Base-by-base conservation (phyloP, 305 asterid species). In the Fraxinus xanthoxyloides region DNA sequence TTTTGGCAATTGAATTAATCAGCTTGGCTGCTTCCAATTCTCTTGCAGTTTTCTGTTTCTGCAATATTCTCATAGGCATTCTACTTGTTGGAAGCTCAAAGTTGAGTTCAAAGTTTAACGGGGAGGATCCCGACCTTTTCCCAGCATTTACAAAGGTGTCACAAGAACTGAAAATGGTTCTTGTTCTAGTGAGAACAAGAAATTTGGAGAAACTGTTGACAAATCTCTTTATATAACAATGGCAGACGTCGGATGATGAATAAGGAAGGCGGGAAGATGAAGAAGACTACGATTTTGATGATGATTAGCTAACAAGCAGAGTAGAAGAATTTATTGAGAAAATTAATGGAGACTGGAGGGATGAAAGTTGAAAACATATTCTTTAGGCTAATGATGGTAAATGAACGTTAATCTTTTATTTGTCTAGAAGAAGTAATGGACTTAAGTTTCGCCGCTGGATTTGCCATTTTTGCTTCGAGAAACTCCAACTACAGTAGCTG, bases 241-340 rank as follows among this genome's bases (percentile, higher is more conserved):
- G 13, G 46, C 46, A 35, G 80, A 48, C 9, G 38, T 35, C 38
- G 1, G 38, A 40, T 31, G 82, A 80, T 78, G 86, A 86, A 40
- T 89, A 67, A 35, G 38, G 38, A 35, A 54, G 28, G 17, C 23
- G 23, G 12, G 80, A 78, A 73, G 86, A 85, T 35, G 89, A 69
- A 35, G 46, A 12, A 79, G 38, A 79, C 7, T 72, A 78, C 0
- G 86, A 84, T 0, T 35, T 35, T 35, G 38, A 5, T 35, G 93
- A 87, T n/a, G 97, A 92, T 80, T 93, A 93, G 80, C 79, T 94
- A 86, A 88, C 92, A 40, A 90, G 84, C 82, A 86, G 93, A 84
- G 88, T 86, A 38, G 97, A 94, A 81, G 97, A 92, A 12, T 94
- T 94, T 79, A 93, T 93, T 43, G 90, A 87, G 82, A 92, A 88